Percentiles rank a stretch among this genome's conserved stretches.
These are phyloP conservation scores for Hypomontagnella submonticulosa DNA, from an alignment of 495 filamentous ascomycete genomes.

Conservation along the genomic window DNA sequence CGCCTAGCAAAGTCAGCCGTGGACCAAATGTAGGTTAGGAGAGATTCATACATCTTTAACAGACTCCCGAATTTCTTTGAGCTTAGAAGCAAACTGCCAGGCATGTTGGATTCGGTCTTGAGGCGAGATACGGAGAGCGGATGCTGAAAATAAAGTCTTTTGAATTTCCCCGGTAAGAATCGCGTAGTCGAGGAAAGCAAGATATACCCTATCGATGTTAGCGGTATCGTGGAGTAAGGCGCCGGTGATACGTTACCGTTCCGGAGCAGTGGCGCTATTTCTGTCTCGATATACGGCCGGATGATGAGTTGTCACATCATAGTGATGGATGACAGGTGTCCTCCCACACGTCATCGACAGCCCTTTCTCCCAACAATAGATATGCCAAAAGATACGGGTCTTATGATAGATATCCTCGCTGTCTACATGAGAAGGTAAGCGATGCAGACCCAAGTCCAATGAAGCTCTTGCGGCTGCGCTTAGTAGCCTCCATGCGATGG, in stretches of 20 bases:
- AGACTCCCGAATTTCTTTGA: constrained; percentile 20
- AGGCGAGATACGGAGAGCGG: constrained; percentile 29
- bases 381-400: constrained; percentile 68
- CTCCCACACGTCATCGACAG: constrained; percentile 71
- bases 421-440: constrained; percentile 44
- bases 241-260: constrained; percentile 11
- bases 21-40: neutral
- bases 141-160: constrained; percentile 35
- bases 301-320: constrained; percentile 62
- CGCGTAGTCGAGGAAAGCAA: constrained; percentile 27
- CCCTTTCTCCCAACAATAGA: constrained; percentile 67
- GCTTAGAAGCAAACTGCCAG: constrained; percentile 22
- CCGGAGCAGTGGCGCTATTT: neutral
- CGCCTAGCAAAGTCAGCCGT: constrained; percentile 21
- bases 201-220: constrained; percentile 35
- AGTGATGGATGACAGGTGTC: constrained; percentile 68
- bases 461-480: constrained; percentile 36
- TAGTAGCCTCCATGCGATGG: constrained; percentile 42
- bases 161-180: constrained; percentile 41
- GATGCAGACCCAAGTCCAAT: constrained; percentile 41
- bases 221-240: neutral
- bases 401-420: constrained; percentile 43
- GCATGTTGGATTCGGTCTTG: constrained; percentile 30
- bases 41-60: constrained; percentile 19
- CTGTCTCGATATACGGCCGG: constrained; percentile 2